Evolutionary conservation across 768 basidiomycete genomes (phyloP).

Genomic region (Chiua virens): DNA sequence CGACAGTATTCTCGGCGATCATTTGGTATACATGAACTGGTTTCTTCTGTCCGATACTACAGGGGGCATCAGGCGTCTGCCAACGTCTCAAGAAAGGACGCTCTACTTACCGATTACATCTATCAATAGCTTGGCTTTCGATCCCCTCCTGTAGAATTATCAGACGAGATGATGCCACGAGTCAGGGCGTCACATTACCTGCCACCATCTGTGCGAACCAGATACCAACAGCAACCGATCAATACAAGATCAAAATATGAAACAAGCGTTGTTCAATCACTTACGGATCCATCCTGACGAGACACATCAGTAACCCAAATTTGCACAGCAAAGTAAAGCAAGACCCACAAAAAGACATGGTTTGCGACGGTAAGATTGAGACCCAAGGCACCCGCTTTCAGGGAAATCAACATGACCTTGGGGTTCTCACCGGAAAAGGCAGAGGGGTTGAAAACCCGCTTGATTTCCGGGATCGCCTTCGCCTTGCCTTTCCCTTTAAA

Average conservation of each 20-base stretch:
- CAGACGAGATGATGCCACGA: slow-evolving; percentile 7
- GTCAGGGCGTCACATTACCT: slow-evolving; percentile 37
- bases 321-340: neutral
- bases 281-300: slow-evolving; percentile 77
- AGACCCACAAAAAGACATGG: slow-evolving; percentile 74
- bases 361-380: slow-evolving; percentile 88
- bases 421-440: slow-evolving; percentile 49
- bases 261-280: slow-evolving; percentile 31
- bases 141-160: slow-evolving; percentile 61
- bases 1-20: slow-evolving; percentile 87
- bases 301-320: slow-evolving; percentile 7
- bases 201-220: slow-evolving; percentile 64
- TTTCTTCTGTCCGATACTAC: slow-evolving; percentile 77
- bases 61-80: slow-evolving; percentile 3
- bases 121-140: slow-evolving; percentile 80
- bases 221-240: slow-evolving; percentile 5
- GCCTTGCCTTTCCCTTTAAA: slow-evolving; percentile 40
- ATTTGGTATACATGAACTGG: slow-evolving; percentile 85
- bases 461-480: slow-evolving; percentile 16
- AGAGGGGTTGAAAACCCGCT: slow-evolving; percentile 18
- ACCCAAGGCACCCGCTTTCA: slow-evolving; percentile 86
- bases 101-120: slow-evolving; percentile 62
- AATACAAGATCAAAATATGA: slow-evolving; percentile 13
- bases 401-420: slow-evolving; percentile 80
- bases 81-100: neutral